A percentile compares a stretch with the other conserved stretches of the same genome.
These are phyloP conservation scores for Dictyostelium intermedium DNA, from an alignment of 78 protist genomes.

Conservation along the genomic window DNA sequence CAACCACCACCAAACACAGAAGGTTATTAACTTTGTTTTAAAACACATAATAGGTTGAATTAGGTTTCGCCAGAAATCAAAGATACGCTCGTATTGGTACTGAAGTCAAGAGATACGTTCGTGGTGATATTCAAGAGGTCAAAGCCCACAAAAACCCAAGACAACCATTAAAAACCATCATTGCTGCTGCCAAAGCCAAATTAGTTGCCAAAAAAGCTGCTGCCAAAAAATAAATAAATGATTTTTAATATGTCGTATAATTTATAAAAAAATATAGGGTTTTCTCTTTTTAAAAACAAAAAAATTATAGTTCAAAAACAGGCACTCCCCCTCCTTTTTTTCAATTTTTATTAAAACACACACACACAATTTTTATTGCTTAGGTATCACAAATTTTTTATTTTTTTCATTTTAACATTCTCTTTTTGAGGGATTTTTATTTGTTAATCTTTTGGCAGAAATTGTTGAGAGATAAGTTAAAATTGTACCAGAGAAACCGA, in stretches of 20 bases:
- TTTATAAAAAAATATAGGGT: background rate
- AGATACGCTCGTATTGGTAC: slow-evolving; percentile 56
- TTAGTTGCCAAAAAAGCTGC: slow-evolving; percentile 28
- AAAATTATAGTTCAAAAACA: no score
- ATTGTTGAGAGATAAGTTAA: slow-evolving; percentile 38
- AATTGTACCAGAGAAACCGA: slow-evolving; percentile 41
- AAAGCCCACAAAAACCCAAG: slow-evolving; percentile 75
- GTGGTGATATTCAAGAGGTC: slow-evolving; percentile 73
- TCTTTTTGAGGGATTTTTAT: slow-evolving; percentile 28
- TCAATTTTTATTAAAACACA: no score
- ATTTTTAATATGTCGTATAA: background rate
- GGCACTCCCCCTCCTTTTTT: no score
- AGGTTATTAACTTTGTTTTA: background rate
- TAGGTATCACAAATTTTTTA: no score
- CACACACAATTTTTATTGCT: no score
- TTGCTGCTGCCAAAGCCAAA: slow-evolving; percentile 30
- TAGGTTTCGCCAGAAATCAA: slow-evolving; percentile 59
- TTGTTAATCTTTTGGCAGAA: slow-evolving; percentile 28
- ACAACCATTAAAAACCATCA: slow-evolving; percentile 28
- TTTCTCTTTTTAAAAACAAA: no score
- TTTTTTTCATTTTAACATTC: background rate
- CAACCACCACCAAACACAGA: no score
- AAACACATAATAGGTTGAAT: slow-evolving; percentile 38
- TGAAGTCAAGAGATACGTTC: slow-evolving; percentile 56
- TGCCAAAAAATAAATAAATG: slow-evolving; percentile 17